phyloP scores from a whole-genome alignment of 2,329 filamentous ascomycete species.

The Talaromyces rugulosus region DNA sequence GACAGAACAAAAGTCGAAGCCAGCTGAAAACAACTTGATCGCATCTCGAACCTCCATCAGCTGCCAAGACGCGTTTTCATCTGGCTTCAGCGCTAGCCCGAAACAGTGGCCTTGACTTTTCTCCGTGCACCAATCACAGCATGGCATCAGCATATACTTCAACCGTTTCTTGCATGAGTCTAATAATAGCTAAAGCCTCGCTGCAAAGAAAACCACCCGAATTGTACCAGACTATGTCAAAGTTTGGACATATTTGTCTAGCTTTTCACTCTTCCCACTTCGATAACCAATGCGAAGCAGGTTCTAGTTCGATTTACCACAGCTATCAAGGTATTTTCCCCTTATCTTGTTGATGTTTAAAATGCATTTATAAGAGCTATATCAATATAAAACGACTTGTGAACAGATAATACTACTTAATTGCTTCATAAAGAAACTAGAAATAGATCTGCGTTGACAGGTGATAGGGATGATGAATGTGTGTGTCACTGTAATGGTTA shows the following conservation, averaged over 20 bases:
- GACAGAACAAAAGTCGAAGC: background rate
- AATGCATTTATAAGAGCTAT: background rate
- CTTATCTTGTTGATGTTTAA: background rate
- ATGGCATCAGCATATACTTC: background rate
- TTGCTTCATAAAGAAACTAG: too few species aligned
- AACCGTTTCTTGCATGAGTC: background rate
- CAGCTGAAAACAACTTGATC: background rate
- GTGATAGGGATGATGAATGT: too few species aligned
- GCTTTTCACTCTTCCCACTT: background rate
- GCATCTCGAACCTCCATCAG: background rate
- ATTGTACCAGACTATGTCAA: background rate
- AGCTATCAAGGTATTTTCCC: background rate
- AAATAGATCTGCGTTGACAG: too few species aligned
- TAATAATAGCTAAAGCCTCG: background rate
- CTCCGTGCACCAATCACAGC: background rate
- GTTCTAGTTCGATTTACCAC: background rate
- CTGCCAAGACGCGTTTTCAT: background rate
- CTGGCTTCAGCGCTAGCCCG: background rate
- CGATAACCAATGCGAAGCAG: background rate
- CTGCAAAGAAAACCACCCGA: background rate
- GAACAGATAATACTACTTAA: too few species aligned
- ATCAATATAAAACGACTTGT: too few species aligned
- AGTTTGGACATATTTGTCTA: background rate
- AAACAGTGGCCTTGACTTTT: background rate
- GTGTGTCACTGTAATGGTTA: background rate